Base-by-base conservation (phyloP, 306 rosid genomes). In the Psophocarpus tetragonolobus region DNA sequence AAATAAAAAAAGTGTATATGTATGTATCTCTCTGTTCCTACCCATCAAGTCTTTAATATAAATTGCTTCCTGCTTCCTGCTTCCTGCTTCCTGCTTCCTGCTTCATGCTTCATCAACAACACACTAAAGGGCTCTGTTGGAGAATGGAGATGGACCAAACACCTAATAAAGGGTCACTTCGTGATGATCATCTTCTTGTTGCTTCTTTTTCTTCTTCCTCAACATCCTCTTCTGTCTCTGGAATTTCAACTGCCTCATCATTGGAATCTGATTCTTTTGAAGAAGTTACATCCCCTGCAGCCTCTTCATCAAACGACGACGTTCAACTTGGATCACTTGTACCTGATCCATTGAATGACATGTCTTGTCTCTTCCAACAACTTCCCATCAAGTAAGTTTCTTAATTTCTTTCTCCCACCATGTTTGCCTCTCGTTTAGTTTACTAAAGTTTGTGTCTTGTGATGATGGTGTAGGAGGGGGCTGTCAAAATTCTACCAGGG, bases 401-500 rank as follows among this genome's bases (percentile, higher is more conserved):
- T 58, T 73, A 20, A 9, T 35, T 63, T 35, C 30, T 35, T 63
- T 35, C 30, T 61, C 26, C 8, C 15, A 8, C 39, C 12, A 58
- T 4, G 10, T 27, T 58, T 26, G 4, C 9, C 17, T 63, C 5
- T 32, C 32, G 38, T 60, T 57, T 12, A 12, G 0, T 57, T 26
- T 24, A 26, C 65, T 72, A 44, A 83, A 80, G 66, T 47, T 61
- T 36, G 36, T 23, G 10, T 44, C 38, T 78, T 71, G 75, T 64
- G 36, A 0, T 13, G 0, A 35, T 65, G n/a, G 11, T 66, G 5
- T 3, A 87, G 90, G 85, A 87, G 87, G 62, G 90, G 90, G 57
- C 86, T 87, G 1, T 87, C 90, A 14, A 82, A 63, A 48, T 67
- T 67, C 76, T 87, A 87, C 71, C 42, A 82, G 3, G 88, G 90